Base-by-base conservation (phyloP, 495 filamentous ascomycete species). In the Aspergillus nidulans region DNA sequence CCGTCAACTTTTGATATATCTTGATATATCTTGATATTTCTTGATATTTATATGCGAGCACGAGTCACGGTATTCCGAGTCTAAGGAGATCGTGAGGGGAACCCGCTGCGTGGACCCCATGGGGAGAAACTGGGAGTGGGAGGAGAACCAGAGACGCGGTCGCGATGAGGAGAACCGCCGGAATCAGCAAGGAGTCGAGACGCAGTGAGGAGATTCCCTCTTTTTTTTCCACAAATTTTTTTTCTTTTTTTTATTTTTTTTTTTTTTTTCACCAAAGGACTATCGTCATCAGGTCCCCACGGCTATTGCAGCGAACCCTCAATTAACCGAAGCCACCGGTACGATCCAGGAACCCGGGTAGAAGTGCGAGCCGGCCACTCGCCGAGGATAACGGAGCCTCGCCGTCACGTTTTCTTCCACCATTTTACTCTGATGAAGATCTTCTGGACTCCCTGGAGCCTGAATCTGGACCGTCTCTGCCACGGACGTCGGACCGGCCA, bases 241-340 rank as follows among this genome's bases (percentile, higher is more conserved):
- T n/a, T n/a, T n/a, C n/a, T n/a, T n/a, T n/a, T n/a, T n/a, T n/a
- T n/a, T 34, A 34, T 34, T 34, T 6, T 34, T 34, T 34, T 6
- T 34, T 34, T 34, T 6, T 13, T 6, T 13, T 34, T 34, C 30
- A 34, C 6, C 30, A 6, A 34, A 34, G n/a, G 30, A 6, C 30
- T 34, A 6, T 34, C 30, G 30, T 34, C 30, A 34, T 34, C 26
- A 28, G 38, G 9, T 18, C 25, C 24, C 23, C 43, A 34, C 30
- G 30, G 30, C 30, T 34, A 34, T 34, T 12, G 8, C 15, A 12
- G 30, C n/a, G n/a, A n/a, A n/a, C n/a, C n/a, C n/a, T 34, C 30
- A 34, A 47, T 47, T 47, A 47, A 28, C 43, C 43, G 43, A 47
- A 47, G 25, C 43, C 40, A 47, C 43, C 43, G 43, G 43, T 24